A percentile compares a stretch with the other conserved stretches of the same genome.
Conservation (phyloP, 2,329 filamentous ascomycete species). For the Microdochium trichocladiopsis region DNA sequence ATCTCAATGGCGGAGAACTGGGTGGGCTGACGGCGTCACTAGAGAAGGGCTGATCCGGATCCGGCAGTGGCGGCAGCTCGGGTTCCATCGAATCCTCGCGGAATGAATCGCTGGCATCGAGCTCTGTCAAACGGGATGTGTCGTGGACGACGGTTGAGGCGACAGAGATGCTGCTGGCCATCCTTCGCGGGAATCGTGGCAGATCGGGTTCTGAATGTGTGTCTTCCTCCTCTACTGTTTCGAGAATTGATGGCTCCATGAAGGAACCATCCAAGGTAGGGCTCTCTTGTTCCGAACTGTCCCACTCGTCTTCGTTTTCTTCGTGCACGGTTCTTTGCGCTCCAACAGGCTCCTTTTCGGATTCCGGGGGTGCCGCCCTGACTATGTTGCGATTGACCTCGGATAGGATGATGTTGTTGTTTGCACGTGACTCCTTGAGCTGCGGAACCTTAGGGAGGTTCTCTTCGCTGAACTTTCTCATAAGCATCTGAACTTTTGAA, state of each 20-base stretch:
- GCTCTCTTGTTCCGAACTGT: neutral
- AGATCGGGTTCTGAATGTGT: constrained; percentile 18
- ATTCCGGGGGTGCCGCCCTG: constrained; percentile 10
- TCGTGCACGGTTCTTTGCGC: constrained; percentile 1
- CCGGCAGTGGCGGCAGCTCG: constrained; percentile 24
- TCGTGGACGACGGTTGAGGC: constrained; percentile 31
- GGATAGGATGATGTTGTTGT: constrained; percentile 6
- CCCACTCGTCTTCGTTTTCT: neutral
- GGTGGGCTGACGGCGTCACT: constrained; percentile 35
- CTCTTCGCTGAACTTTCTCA: neutral
- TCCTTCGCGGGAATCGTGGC: constrained; percentile 12
- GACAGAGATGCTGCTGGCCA: constrained; percentile 15
- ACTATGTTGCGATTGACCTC: constrained; percentile 20
- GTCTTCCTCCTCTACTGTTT: constrained; percentile 18
- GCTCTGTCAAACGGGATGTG: neutral
- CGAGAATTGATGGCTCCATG: constrained; percentile 18
- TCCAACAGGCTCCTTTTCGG: constrained; percentile 6
- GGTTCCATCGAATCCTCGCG: constrained; percentile 37
- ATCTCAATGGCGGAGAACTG: constrained; percentile 38
- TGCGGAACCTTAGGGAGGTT: neutral
- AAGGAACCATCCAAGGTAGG: neutral
- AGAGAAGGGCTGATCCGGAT: constrained; percentile 20
- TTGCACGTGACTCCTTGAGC: neutral
- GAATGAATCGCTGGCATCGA: constrained; percentile 12
- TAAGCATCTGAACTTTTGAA: neutral